phyloP scores from a whole-genome alignment of 1,284 basidiomycete genomes.

The Xerocomus cyaneibrunnescens region DNA sequence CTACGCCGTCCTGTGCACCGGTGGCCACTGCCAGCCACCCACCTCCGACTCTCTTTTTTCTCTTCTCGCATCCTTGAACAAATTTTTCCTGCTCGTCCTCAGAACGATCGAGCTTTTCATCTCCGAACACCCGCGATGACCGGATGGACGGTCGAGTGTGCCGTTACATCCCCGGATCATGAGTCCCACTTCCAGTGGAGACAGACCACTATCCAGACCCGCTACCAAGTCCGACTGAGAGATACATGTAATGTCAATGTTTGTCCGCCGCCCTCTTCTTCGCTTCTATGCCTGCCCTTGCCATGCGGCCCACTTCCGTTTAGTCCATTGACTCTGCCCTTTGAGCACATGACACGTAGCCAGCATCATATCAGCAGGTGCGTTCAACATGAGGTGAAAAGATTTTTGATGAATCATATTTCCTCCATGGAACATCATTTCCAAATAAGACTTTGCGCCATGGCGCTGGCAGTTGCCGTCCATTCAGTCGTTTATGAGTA shows the following conservation, averaged over 20 bases:
- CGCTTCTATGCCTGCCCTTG: constrained; percentile 25
- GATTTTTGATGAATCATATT: constrained; percentile 31
- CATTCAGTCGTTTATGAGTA: constrained; percentile 30
- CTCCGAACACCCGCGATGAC: constrained; percentile 33
- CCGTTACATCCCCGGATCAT: constrained; percentile 36
- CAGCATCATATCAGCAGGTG: constrained; percentile 33
- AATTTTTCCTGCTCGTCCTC: constrained; percentile 20
- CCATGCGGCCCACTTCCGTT: constrained; percentile 28
- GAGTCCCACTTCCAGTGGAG: constrained; percentile 8
- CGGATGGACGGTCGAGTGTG: constrained; percentile 24
- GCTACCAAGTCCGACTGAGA: constrained; percentile 8
- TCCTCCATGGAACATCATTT: constrained; percentile 25
- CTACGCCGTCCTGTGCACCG: background rate
- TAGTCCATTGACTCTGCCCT: constrained; percentile 24
- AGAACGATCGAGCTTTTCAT: constrained; percentile 29
- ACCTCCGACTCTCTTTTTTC: no score
- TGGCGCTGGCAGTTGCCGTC: constrained; percentile 27
- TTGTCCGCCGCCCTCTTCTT: constrained; percentile 18
- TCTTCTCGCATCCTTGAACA: constrained; percentile 12
- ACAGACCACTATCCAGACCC: constrained; percentile 11
- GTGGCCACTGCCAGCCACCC: no score
- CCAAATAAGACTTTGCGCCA: constrained; percentile 27
- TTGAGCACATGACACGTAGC: constrained; percentile 29
- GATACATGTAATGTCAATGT: constrained; percentile 15
- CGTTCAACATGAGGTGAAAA: constrained; percentile 32